Base-by-base conservation (phyloP, 2,329 filamentous ascomycete species). In the Pestalotiopsis sp. region DNA sequence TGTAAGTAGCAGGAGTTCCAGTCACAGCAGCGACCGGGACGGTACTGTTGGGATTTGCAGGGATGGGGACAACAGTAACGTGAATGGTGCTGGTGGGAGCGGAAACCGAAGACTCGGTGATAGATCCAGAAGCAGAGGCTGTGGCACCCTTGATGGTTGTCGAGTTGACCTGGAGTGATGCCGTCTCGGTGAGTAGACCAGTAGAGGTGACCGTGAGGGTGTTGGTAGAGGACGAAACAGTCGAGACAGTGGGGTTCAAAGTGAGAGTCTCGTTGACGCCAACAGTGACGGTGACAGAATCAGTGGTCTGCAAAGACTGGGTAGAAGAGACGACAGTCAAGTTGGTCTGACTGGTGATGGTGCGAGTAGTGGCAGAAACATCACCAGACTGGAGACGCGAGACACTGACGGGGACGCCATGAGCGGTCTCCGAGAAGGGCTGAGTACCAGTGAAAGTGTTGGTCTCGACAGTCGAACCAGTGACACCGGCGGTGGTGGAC, bases 281-380 rank as follows among this genome's bases (percentile, higher is more conserved):
- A 25, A 64, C 61, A 31, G 61, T 64, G 49, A n/a, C 25, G 13
- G 27, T 55, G 49, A 55, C 23, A 23, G 63, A 23, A 12, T 17
- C 7, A 25, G 12, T 6, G 14, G 25, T 20, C 45, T 55, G 12
- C 12, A 36, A 25, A 25, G 39, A 55, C 23, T 52, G 63, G 12
- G 23, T 36, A 36, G 63, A 38, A 20, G 63, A 5, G 6, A 45
- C 31, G 9, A 65, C 17, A 20, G 62, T 64, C 27, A 41, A 14
- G 55, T 45, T 66, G 36, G 14, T 66, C 52, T 66, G 9, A 45
- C 27, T 59, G 25, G 55, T 60, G 31, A 59, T 38, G n/a, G 64
- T 66, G n/a, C 36, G 20, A 23, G 52, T 66, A 20, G 36, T 27
- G 39, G 52, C 58, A 9, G 57, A 45, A 17, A 12, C 14, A 17